Evolutionary conservation across 768 basidiomycete species (phyloP).

Genomic region (Nidularia sp.): DNA sequence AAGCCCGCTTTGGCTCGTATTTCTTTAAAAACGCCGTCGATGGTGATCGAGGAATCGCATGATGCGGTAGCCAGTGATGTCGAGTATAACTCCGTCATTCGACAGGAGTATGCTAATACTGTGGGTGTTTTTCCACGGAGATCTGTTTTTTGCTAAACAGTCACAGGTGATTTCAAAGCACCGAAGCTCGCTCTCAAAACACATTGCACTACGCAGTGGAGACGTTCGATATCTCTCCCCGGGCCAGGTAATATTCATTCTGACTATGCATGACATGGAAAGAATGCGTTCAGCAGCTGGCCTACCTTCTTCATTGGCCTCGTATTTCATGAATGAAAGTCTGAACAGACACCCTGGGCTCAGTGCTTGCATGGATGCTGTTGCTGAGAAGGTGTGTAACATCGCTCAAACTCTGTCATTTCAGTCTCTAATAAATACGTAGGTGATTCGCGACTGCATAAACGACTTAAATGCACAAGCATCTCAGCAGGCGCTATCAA

Average conservation of each 20-base stretch:
- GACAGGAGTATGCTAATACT: conserved; percentile 78
- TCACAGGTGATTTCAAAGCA: conserved; percentile 68
- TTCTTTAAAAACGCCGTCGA: conserved; percentile 79
- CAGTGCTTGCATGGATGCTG: conserved; percentile 75
- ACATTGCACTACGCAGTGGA: conserved; percentile 59
- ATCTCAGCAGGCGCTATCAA: conserved; percentile 74
- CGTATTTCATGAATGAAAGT: conserved; percentile 85
- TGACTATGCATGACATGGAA: conserved; percentile 87
- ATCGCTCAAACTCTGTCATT: conserved; percentile 1
- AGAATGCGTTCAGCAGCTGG: conserved; percentile 79
- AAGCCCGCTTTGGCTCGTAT: conserved; percentile 73
- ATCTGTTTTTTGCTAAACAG: neutral
- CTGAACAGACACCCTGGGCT: conserved; percentile 70
- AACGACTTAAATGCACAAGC: conserved; percentile 70
- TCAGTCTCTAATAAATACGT: conserved; percentile 3
- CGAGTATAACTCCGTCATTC: conserved; percentile 88
- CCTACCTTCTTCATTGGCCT: conserved; percentile 73
- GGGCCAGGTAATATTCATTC: conserved; percentile 81
- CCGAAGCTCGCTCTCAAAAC: conserved; percentile 55
- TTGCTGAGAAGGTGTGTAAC: conserved; percentile 71
- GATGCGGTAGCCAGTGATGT: conserved; percentile 85
- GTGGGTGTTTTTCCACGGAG: conserved; percentile 33
- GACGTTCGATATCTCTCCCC: conserved; percentile 75
- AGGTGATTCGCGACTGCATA: conserved; percentile 81
- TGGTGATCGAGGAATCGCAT: conserved; percentile 77